Evolutionary conservation across 2,329 filamentous ascomycete species (phyloP), one percentile per base, ranked within the genome.

Genomic region (Paraconiothyrium brasiliense): DNA sequence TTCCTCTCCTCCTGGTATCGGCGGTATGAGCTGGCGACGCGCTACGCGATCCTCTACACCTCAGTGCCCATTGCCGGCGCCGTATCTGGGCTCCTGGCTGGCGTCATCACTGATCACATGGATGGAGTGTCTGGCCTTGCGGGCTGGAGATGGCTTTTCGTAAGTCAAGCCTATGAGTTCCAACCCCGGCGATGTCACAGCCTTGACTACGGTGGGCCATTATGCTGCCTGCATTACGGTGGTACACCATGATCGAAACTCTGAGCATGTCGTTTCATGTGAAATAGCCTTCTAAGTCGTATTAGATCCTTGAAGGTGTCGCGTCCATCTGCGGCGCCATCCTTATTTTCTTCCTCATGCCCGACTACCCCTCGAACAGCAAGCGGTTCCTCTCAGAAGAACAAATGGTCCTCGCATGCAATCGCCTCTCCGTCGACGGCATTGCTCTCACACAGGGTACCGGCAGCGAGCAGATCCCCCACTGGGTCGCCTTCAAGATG

Each of bases 1-100:
- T 93, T 93, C 73, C 84, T 95, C 0, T 91, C 89, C 0, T 94
- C 91, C 74, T 96, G 92, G 92, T 97, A 95, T 71, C 90, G 87
- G 73, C 85, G 92, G 39, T 86, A 84, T 16, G 93, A 96, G 71
- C 91, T 95, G 58, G 92, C 92, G 54, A 84, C 93, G n/a, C 87
- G 92, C 39, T 88, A 90, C 63, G 91, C 92, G 14, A 87, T 93
- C 59, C 94, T 95, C 82, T 96, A 95, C 81, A 93, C 91, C 0
- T 91, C 92, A 0, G 92, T 92, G 0, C 91, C 92, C 0, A 79
- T 95, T 0, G 90, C 92, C 0, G 92, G 92, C 0, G 93, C 89
- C 0, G 93, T 93, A 65, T 90, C 90, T 71, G 91, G 91, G 3
- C 84, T 93, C 1, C 83, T 93, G 3, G 90, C 91, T 0, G 90